Evolutionary conservation across 352 stramenopile genomes (phyloP), one percentile per base, ranked within the genome.

Genomic region (Pythium scleroteichum): DNA sequence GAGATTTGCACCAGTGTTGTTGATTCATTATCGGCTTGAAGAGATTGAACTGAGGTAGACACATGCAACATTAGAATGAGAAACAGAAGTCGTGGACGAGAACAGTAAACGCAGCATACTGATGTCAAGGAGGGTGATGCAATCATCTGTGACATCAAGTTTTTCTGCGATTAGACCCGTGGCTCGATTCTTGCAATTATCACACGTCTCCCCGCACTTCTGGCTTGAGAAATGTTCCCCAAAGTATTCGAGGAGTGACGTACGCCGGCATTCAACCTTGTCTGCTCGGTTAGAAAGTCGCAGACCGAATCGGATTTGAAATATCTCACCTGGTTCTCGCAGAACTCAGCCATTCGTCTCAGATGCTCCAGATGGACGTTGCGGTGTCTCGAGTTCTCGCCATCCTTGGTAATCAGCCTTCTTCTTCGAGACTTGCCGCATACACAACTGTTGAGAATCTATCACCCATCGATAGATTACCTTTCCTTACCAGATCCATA

Each of bases 171-270:
- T 63, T 3, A 89, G 61, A 8, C 84, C 85, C 24, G 82, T 69
- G 5, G 76, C 68, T 26, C 82, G 83, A 62, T 88, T 93, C 52
- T 92, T 95, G 78, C 87, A 95, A 53, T 95, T 95, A 61, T 95
- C 87, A 40, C 87, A 95, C 29, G 87, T 95, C 56, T 75, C 64
- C 23, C 82, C 72, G 49, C 87, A 95, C 32, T 87, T 67, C 6
- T 80, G 73, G 35, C 71, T 88, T 1, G 73, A 79, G 68, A 95
- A 95, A 61, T 95, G 85, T 47, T 95, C 87, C n/a, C 87, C 87
- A 68, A 95, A 95, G 62, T 94, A 95, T 66, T 94, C 87, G 9
- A 95, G 64, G 29, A 95, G 62, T 22, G 79, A 88, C 26, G 85
- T 94, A 50, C 87, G 78, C 9, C 87, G 77, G 52, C 87, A 95